Evolutionary conservation across 768 basidiomycete genomes (phyloP), one percentile per base, ranked within the genome.

Genomic region (Bullera alba): DNA sequence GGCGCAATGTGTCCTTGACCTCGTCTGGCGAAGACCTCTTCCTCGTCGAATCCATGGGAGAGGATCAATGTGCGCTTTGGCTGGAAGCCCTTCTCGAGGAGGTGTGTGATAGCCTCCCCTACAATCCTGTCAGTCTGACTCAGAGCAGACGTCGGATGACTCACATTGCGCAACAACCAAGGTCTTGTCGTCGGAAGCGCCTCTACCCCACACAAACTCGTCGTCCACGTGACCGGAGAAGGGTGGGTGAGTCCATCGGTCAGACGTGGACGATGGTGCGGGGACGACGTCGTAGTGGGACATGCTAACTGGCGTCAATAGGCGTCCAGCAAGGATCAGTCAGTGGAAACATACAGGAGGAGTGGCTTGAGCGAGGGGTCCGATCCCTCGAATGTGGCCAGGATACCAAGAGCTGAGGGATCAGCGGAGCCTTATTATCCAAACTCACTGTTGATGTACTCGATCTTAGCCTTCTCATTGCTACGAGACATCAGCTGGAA

Each of bases 211-310:
- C 17, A 68, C 57, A 30, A 46, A 61, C 14, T 35, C 54, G 2
- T 50, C 69, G 37, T 70, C 71, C 46, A 57, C 64, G 51, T 57
- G 51, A 3, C 69, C 71, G 14, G 58, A 60, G 51, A 67, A 69
- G 8, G 65, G 55, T 16, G 53, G 46, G 34, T 72, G 57, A 8
- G 58, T 63, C 70, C 68, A 72, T 39, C 66, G 58, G 39, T 68
- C 65, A 36, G 54, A 64, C 0, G 69, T 69, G 17, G 60, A 60
- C 8, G 46, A 49, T 2, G 69, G 67, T 0, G 62, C 71, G 5
- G 69, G 71, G 4, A 66, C 70, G 19, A 70, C 71, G 34, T 70
- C 69, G 48, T 67, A 67, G 50, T 69, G 69, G 0, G 67, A 67
- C 61, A 67, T 63, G 22, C n/a, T n/a, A n/a, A n/a, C n/a, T 21